Evolutionary conservation across 192 early-diverging fungal species (phyloP), one percentile per base, ranked within the genome.

Genomic region (Spizellomyces punctatus): DNA sequence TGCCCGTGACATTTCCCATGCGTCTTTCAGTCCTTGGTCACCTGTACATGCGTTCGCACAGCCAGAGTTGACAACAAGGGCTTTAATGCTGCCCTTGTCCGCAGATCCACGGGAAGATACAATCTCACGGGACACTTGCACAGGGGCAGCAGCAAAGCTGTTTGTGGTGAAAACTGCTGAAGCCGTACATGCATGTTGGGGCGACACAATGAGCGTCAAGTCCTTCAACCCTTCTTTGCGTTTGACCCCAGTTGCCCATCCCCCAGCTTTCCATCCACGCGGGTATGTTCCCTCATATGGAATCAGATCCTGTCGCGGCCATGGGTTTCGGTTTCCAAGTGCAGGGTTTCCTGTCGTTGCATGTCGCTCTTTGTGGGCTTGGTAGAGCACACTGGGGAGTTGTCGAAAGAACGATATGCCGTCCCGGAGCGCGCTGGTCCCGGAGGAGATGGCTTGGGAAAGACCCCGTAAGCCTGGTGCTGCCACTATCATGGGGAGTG

Each of bases 41-140:
- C 96, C 96, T 0, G 96, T 99, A 14, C 95, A 95, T 1, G 96
- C 96, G 74, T 99, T 99, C 16, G 96, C 96, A 78, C 94, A 96
- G 0, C 95, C 95, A 10, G 94, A 92, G 76, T 98, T 96, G 21
- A 89, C 86, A 6, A 96, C 83, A 5, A 95, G 79, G 2, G 77
- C 79, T 19, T 71, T 76, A 56, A 77, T 81, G 10, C 75, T 69
- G 8, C 14, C 59, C 21, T 61, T 61, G 16, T 55, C 16, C 16
- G 5, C 60, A 27, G 16, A 16, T 19, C 60, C 60, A 42, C 16
- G 58, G 36, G 54, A 17, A 84, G 84, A 61, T n/a, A 96, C 68
- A 8, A 93, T 74, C 10, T 82, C 79, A 7, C 85, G 78, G 47
- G 91, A 91, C 8, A 93, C 86, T 45, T 89, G 77, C 6, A 97